Conservation (phyloP, 768 basidiomycete genomes). For the Cyclocybe aegerita region DNA sequence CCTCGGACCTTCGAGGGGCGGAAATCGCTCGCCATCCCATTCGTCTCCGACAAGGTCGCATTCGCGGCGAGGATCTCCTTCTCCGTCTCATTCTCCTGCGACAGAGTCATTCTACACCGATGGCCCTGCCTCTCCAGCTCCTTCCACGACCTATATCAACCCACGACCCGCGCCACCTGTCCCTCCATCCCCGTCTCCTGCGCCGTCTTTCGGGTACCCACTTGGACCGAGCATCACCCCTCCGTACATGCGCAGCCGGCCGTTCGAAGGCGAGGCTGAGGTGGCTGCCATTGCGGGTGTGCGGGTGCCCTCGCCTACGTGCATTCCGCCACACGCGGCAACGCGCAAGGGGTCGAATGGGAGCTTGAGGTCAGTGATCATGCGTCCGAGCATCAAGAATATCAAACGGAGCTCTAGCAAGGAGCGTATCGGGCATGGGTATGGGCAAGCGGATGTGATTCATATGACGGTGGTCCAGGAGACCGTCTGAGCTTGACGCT, state of each 20-base stretch:
- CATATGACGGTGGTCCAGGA: conserved; percentile 47
- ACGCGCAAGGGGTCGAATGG: no score
- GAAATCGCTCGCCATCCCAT: not conserved
- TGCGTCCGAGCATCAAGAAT: conserved; percentile 24
- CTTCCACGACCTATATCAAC: not conserved
- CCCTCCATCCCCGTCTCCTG: conserved; percentile 21
- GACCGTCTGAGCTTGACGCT: conserved; percentile 31
- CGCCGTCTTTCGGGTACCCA: conserved; percentile 19
- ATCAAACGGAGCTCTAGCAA: conserved; percentile 25
- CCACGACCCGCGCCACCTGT: conserved; percentile 13
- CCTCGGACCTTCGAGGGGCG: conserved; percentile 7
- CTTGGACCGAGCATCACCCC: conserved; percentile 17
- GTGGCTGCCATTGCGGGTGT: conserved; percentile 9
- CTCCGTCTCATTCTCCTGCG: not conserved
- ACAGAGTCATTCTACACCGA: not conserved
- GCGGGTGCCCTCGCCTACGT: not conserved
- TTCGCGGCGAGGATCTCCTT: conserved; percentile 2
- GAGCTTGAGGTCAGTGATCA: conserved; percentile 13
- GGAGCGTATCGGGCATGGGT: conserved; percentile 20
- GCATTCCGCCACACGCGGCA: conserved; percentile 5
- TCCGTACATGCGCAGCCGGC: conserved; percentile 19
- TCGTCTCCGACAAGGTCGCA: not conserved
- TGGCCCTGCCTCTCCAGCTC: not conserved
- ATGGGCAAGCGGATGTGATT: conserved; percentile 29
- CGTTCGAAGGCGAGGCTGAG: conserved; percentile 26